These are phyloP conservation scores for Phaseolus coccineus DNA, from an alignment of 331 rosid genomes.

Conservation along the genomic window DNA sequence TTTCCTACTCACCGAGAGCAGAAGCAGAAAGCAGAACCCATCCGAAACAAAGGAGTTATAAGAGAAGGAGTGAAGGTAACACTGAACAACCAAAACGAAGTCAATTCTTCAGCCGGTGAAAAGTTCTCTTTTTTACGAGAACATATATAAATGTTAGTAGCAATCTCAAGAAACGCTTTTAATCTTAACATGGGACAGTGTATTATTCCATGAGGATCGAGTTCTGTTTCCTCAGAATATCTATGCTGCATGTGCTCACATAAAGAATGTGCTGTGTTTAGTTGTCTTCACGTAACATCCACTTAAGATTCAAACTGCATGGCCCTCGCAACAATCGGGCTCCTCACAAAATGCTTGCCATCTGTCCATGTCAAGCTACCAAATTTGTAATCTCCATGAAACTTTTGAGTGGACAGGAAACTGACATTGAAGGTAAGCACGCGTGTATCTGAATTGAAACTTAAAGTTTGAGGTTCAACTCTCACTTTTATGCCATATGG, in stretches of 20 bases:
- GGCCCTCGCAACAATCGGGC: constrained; percentile 61
- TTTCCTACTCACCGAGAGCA: no score
- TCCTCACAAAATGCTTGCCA: constrained; percentile 68
- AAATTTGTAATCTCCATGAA: constrained; percentile 65
- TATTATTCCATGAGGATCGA: neutral
- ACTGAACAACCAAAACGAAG: no score
- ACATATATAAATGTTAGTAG: neutral
- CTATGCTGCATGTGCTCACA: neutral
- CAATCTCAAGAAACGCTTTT: constrained; percentile 5
- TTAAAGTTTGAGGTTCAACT: constrained; percentile 64
- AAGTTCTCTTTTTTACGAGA: no score
- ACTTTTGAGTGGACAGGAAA: constrained; percentile 56
- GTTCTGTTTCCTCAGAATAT: constrained; percentile 26
- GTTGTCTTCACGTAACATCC: neutral
- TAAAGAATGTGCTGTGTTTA: constrained; percentile 8
- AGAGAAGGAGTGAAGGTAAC: no score
- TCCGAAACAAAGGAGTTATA: no score
- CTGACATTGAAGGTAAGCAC: constrained; percentile 56
- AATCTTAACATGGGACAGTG: neutral
- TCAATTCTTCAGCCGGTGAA: no score
- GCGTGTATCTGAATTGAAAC: constrained; percentile 48
- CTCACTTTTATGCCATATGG: constrained; percentile 63
- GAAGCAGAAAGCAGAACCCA: no score
- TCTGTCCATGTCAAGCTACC: constrained; percentile 80
- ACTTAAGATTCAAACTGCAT: constrained; percentile 42